Conservation (phyloP, 768 basidiomycete genomes). For the Boletus vinaceobasis region DNA sequence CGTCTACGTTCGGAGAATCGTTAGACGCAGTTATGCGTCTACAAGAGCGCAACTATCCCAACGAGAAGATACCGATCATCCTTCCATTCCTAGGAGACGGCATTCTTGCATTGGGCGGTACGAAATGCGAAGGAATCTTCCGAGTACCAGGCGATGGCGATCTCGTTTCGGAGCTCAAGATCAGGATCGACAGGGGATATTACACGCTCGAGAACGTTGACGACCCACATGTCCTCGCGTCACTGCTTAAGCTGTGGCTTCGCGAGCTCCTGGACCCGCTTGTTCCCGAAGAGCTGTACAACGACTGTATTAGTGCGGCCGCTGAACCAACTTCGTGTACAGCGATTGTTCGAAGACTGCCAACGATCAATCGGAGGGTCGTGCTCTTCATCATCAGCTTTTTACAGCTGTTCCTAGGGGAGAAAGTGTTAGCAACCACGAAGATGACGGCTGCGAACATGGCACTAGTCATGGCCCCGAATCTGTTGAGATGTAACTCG, state of each 20-base stretch:
- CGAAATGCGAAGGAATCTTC: constrained; percentile 87
- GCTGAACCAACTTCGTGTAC: constrained; percentile 68
- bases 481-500: constrained; percentile 80
- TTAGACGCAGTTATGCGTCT: constrained; percentile 79
- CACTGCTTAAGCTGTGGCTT: constrained; percentile 89
- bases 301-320: constrained; percentile 76
- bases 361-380: constrained; percentile 83
- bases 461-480: constrained; percentile 90
- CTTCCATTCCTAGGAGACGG: constrained; percentile 92
- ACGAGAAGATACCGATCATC: constrained; percentile 85
- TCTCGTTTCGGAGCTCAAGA: constrained; percentile 81
- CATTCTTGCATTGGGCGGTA: constrained; percentile 84
- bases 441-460: constrained; percentile 92
- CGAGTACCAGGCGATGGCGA: constrained; percentile 90
- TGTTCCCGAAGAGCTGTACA: constrained; percentile 87
- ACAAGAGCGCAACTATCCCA: constrained; percentile 83
- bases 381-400: constrained; percentile 88
- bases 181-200: constrained; percentile 87
- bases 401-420: constrained; percentile 82
- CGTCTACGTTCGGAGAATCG: constrained; percentile 90
- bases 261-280: constrained; percentile 91
- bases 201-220: constrained; percentile 88
- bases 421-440: constrained; percentile 64
- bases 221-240: constrained; percentile 87
- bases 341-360: constrained; percentile 70